A percentile compares a stretch with the other conserved stretches of the same genome.
These are phyloP conservation scores for Schizonepeta tenuifolia DNA, from an alignment of 257 asterid genomes.

Conservation along the genomic window DNA sequence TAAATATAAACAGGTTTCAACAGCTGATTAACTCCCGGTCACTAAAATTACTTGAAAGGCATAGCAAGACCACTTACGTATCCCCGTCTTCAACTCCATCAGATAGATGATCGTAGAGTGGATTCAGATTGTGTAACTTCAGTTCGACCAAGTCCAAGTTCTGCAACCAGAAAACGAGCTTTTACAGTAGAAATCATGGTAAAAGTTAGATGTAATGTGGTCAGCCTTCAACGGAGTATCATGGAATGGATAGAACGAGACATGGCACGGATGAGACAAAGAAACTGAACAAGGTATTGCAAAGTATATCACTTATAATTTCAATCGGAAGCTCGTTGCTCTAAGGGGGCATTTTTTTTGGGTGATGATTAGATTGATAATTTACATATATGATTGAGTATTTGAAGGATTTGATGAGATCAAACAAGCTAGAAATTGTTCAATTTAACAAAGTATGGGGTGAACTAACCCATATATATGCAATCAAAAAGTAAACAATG, in stretches of 20 bases:
- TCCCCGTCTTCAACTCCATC: conserved; percentile 12
- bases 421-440: background rate
- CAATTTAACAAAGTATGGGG: background rate
- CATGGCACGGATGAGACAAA: background rate
- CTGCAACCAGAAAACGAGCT: conserved; percentile 41
- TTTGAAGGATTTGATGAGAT: background rate
- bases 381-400: background rate
- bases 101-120: conserved; percentile 38
- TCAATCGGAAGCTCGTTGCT: background rate
- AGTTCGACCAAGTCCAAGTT: conserved; percentile 25
- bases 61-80: conserved; percentile 15
- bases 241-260: background rate
- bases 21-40: conserved; percentile 6
- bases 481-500: background rate
- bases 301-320: background rate
- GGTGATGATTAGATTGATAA: background rate
- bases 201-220: background rate
- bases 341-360: background rate
- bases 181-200: background rate
- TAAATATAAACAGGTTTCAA: background rate
- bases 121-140: conserved; percentile 36
- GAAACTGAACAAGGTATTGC: background rate
- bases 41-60: conserved; percentile 2
- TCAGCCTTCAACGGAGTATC: background rate
- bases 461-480: background rate